Conservation (phyloP, 2,329 filamentous ascomycete genomes). For the Phaeophleospora eucalypticola region DNA sequence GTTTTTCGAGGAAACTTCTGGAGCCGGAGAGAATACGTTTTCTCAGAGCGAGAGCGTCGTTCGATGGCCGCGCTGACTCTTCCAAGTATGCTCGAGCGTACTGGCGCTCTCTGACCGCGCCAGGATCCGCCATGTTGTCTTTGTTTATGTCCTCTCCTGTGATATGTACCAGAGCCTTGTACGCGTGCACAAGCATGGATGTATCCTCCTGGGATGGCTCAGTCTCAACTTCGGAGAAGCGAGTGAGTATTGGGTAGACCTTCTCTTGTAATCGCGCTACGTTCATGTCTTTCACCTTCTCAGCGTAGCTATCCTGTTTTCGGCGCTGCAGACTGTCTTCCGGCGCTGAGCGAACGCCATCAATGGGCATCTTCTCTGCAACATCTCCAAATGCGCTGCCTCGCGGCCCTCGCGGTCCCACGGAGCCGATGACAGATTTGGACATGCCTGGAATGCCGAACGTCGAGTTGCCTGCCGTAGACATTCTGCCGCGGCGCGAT, state of each 20-base stretch:
- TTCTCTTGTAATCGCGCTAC: constrained; percentile 61
- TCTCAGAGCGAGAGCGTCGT: constrained; percentile 62
- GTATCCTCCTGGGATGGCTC: constrained; percentile 62
- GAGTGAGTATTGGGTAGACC: constrained; percentile 69
- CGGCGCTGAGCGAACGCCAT: constrained; percentile 47
- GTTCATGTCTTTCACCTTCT: constrained; percentile 77
- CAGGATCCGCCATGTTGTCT: constrained; percentile 56
- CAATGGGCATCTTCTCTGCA: constrained; percentile 45
- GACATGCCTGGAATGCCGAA: constrained; percentile 69
- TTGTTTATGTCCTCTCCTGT: constrained; percentile 65
- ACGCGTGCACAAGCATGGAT: constrained; percentile 69
- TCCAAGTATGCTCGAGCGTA: constrained; percentile 76
- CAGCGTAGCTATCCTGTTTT: constrained; percentile 77
- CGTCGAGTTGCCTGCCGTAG: constrained; percentile 43
- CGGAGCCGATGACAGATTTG: constrained; percentile 81
- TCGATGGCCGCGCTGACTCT: constrained; percentile 59
- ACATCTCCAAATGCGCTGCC: constrained; percentile 38
- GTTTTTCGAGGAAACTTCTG: constrained; percentile 71
- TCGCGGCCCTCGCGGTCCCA: constrained; percentile 52
- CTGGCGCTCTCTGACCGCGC: constrained; percentile 67
- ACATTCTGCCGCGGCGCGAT: constrained; percentile 40
- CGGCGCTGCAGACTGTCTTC: constrained; percentile 76
- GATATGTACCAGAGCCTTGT: constrained; percentile 74
- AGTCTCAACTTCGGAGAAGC: constrained; percentile 70
- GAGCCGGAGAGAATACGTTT: constrained; percentile 78